Conservation (phyloP, 1,139 yeast genomes). For the Kurtzmaniella quercitrusa region DNA sequence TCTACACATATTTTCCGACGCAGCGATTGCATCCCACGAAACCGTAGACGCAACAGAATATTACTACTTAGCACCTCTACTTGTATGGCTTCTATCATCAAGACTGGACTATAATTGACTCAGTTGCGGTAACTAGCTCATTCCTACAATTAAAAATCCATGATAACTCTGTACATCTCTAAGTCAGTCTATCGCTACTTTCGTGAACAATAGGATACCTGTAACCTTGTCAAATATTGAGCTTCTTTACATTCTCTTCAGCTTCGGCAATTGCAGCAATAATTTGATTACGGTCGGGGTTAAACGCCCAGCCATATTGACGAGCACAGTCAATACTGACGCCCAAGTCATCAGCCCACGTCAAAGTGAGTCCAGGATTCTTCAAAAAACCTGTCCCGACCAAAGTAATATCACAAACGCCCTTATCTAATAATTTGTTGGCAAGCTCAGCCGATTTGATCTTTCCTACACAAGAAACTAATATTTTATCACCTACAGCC, state of each 20-base stretch:
- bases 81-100: no score
- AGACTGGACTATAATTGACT: no score
- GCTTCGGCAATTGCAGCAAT: slow-evolving; percentile 4
- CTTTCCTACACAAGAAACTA: slow-evolving; percentile 47
- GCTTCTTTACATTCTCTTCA: slow-evolving; percentile 1
- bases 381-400: slow-evolving; percentile 43
- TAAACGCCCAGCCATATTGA: slow-evolving; percentile 16
- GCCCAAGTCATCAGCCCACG: slow-evolving; percentile 47
- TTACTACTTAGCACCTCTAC: no score
- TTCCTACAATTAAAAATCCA: no score
- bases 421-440: slow-evolving; percentile 36
- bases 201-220: no score
- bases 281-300: slow-evolving; percentile 3
- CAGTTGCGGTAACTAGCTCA: no score
- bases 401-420: slow-evolving; percentile 42
- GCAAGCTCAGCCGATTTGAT: slow-evolving; percentile 31
- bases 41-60: no score
- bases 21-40: no score
- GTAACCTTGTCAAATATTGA: no score
- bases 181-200: no score
- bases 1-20: no score
- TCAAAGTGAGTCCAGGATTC: slow-evolving; percentile 46
- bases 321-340: slow-evolving; percentile 25
- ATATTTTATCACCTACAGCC: slow-evolving; percentile 35
- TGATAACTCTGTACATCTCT: no score